Percentiles rank a stretch among this genome's conserved stretches.
Evolutionary conservation across 768 basidiomycete species (phyloP).

Genomic region (Pleurotus tuber-regium): DNA sequence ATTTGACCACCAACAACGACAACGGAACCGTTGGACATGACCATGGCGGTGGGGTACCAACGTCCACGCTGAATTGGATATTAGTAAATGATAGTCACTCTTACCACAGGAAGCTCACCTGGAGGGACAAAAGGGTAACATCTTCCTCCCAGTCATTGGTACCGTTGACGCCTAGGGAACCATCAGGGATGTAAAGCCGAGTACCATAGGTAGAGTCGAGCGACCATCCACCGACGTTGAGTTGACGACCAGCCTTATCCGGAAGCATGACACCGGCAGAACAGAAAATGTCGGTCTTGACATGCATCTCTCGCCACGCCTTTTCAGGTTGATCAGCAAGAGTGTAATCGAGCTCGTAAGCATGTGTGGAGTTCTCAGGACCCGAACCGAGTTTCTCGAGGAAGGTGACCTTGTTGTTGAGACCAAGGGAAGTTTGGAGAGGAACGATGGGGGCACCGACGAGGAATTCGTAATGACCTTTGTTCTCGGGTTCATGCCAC

Average conservation of each 20-base stretch:
- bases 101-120: conserved; percentile 37
- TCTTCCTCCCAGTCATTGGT: conserved; percentile 84
- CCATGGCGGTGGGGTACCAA: conserved; percentile 72
- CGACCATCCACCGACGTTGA: conserved; percentile 72
- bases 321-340: conserved; percentile 44
- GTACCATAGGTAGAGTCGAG: conserved; percentile 67
- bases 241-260: conserved; percentile 63
- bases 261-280: conserved; percentile 71
- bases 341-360: conserved; percentile 72
- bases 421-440: conserved; percentile 68
- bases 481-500: conserved; percentile 66
- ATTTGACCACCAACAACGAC: conserved; percentile 74
- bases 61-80: conserved; percentile 45
- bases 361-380: conserved; percentile 47
- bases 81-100: neutral
- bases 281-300: conserved; percentile 79
- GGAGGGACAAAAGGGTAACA: conserved; percentile 48
- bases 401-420: conserved; percentile 81
- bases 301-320: conserved; percentile 76
- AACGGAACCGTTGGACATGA: conserved; percentile 72
- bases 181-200: conserved; percentile 70
- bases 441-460: conserved; percentile 48
- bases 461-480: conserved; percentile 63
- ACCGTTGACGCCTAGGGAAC: conserved; percentile 61
- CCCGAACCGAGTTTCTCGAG: conserved; percentile 72